phyloP scores from a whole-genome alignment of 352 stramenopile species.

The Phytophthora aleatoria region DNA sequence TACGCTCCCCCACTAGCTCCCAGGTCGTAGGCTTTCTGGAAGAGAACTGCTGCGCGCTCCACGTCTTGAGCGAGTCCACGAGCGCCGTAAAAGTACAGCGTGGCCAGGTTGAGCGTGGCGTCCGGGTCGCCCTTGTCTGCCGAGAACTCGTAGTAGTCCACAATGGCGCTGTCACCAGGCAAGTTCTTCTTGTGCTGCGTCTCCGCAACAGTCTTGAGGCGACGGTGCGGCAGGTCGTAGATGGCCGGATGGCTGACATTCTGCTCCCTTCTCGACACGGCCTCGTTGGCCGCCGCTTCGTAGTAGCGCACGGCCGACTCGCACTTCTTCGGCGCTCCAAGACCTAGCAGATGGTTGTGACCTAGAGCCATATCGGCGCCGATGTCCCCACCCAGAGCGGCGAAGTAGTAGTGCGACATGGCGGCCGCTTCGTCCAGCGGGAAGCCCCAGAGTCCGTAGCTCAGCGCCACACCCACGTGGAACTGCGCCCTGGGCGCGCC shows the following conservation, averaged over 20 bases:
- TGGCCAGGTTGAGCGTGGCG: slow-evolving; percentile 84
- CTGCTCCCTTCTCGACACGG: slow-evolving; percentile 62
- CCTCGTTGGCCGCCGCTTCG: slow-evolving; percentile 84
- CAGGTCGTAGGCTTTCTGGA: slow-evolving; percentile 78
- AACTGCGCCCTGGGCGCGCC: slow-evolving; percentile 80
- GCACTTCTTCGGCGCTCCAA: slow-evolving; percentile 81
- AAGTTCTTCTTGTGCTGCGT: slow-evolving; percentile 84
- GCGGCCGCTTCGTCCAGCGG: slow-evolving; percentile 64
- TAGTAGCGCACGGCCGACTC: slow-evolving; percentile 89
- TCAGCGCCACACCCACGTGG: slow-evolving; percentile 82
- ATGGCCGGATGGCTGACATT: slow-evolving; percentile 65
- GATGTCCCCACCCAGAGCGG: slow-evolving; percentile 67
- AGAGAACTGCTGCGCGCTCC: slow-evolving; percentile 59
- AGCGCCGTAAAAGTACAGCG: slow-evolving; percentile 85
- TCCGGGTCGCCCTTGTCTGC: slow-evolving; percentile 87
- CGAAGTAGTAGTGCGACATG: slow-evolving; percentile 88
- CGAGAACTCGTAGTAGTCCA: slow-evolving; percentile 92
- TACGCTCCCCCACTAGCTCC: slow-evolving; percentile 71
- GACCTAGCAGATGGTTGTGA: slow-evolving; percentile 75
- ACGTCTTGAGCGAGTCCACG: slow-evolving; percentile 78
- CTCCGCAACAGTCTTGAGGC: slow-evolving; percentile 75
- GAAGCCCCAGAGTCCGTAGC: slow-evolving; percentile 82
- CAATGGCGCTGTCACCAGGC: slow-evolving; percentile 73
- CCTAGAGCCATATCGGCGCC: slow-evolving; percentile 79
- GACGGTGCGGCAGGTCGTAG: slow-evolving; percentile 72